A percentile compares a stretch with the other conserved stretches of the same genome.
phyloP scores from a whole-genome alignment of 306 rosid species.

The Vicia sativa region DNA sequence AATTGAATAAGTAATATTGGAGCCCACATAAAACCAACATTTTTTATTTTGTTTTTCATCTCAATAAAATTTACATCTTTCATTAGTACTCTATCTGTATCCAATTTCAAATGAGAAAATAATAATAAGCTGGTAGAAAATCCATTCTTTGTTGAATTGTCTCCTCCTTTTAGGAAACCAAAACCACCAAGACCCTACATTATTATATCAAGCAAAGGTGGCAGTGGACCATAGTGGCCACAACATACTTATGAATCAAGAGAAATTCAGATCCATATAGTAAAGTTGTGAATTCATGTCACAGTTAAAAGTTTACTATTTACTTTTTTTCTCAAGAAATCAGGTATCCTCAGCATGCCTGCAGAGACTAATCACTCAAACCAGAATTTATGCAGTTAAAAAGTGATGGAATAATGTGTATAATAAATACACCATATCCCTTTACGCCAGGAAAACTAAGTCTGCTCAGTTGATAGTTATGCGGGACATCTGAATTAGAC shows the following conservation, averaged over 20 bases:
- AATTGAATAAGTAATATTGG: conserved; percentile 30
- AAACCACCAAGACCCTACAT: conserved; percentile 28
- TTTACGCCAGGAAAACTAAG: too few species aligned
- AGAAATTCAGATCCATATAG: conserved; percentile 26
- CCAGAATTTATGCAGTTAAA: neutral
- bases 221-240: conserved; percentile 22
- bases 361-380: too few species aligned
- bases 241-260: conserved; percentile 27
- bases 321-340: too few species aligned
- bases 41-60: neutral
- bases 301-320: neutral
- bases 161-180: conserved; percentile 33
- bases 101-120: conserved; percentile 31
- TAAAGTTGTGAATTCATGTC: conserved; percentile 3
- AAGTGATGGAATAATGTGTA: neutral
- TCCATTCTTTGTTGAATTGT: conserved; percentile 37
- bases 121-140: conserved; percentile 29
- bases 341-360: too few species aligned
- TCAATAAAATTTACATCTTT: neutral
- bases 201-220: conserved; percentile 30
- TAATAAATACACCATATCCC: neutral
- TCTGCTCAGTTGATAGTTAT: too few species aligned
- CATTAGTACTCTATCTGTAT: neutral
- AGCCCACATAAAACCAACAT: conserved; percentile 23
- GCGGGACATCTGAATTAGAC: too few species aligned